Evolutionary conservation across 768 basidiomycete species (phyloP), one percentile per base, ranked within the genome.

Genomic region (Hypholoma sublateritium): DNA sequence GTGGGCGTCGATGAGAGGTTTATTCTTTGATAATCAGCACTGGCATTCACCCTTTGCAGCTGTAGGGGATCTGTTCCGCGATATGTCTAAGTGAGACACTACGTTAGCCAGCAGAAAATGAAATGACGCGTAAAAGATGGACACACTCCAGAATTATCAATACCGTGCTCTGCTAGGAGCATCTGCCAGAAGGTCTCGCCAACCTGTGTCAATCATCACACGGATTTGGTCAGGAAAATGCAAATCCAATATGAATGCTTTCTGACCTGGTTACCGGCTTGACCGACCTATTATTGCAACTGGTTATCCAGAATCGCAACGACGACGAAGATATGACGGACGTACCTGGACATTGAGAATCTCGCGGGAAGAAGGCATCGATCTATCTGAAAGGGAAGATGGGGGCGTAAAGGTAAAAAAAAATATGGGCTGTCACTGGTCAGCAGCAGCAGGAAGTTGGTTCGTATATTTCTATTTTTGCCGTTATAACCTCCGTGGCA

Each of bases 131-230:
- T n/a, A 24, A 45, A 47, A 46, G 50, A 17, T 53, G 19, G 28
- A 72, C 80, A 51, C 64, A 93, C 90, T 68, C 91, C 89, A 12
- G 78, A 73, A 19, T 83, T 72, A 65, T 89, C 86, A 49, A 95
- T 77, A 0, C 93, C 93, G 70, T 95, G 93, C 73, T 95, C 92
- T 14, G 85, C 82, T 21, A 97, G 79, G 55, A 96, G 83, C 81
- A 88, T 86, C 58, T 87, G 79, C 95, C 95, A 97, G 71, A 96
- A 98, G 44, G 81, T 80, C 65, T 91, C 89, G 51, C 93, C 93
- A 43, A 91, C 83, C 78, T 79, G 68, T 47, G 50, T 50, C 65
- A 62, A 55, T 37, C 44, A 43, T 19, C 37, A 55, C 14, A 21
- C 49, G 44, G 58, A 59, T 59, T 50, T 53, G 21, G 44, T 46